Evolutionary conservation across 805 yeast genomes (phyloP).

Genomic region (Brettanomyces naardenensis): DNA sequence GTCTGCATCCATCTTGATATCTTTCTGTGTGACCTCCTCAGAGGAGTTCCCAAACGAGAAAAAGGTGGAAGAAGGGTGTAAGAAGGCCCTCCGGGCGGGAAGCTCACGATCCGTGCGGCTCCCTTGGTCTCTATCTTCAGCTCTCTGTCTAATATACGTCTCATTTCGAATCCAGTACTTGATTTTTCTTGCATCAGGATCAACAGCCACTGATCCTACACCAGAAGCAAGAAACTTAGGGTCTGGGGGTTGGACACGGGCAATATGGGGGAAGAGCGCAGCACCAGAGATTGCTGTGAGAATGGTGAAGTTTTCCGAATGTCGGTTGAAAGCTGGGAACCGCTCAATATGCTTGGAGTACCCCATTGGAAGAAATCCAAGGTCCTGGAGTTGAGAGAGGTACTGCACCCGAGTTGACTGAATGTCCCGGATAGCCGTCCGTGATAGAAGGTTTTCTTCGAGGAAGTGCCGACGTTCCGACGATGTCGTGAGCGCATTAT

Average conservation of each 20-base stretch:
- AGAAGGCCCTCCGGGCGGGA: slow-evolving; percentile 66
- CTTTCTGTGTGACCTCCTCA: slow-evolving; percentile 10
- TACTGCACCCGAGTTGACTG: slow-evolving; percentile 64
- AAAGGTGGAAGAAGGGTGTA: slow-evolving; percentile 80
- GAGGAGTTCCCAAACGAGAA: slow-evolving; percentile 34
- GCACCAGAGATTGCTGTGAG: slow-evolving; percentile 69
- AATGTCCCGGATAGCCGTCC: slow-evolving; percentile 60
- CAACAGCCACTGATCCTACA: slow-evolving; percentile 78
- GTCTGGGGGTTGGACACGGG: slow-evolving; percentile 76
- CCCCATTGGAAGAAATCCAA: slow-evolving; percentile 63
- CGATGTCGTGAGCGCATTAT: slow-evolving; percentile 26
- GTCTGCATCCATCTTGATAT: slow-evolving; percentile 18
- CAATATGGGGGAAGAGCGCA: slow-evolving; percentile 75
- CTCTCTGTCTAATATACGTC: slow-evolving; percentile 28
- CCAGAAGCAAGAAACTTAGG: slow-evolving; percentile 62
- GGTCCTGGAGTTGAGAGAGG: slow-evolving; percentile 60
- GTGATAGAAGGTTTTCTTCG: slow-evolving; percentile 52
- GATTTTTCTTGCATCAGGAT: slow-evolving; percentile 68
- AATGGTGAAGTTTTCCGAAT: slow-evolving; percentile 40
- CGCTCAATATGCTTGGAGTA: slow-evolving; percentile 22
- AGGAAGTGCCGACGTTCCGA: slow-evolving; percentile 36
- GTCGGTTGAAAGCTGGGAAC: slow-evolving; percentile 36
- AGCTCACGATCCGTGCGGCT: slow-evolving; percentile 19
- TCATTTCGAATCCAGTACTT: slow-evolving; percentile 70
- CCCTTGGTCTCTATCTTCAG: slow-evolving; percentile 6